Conservation (phyloP, 1,284 basidiomycete genomes). For the Malassezia sympodialis region DNA sequence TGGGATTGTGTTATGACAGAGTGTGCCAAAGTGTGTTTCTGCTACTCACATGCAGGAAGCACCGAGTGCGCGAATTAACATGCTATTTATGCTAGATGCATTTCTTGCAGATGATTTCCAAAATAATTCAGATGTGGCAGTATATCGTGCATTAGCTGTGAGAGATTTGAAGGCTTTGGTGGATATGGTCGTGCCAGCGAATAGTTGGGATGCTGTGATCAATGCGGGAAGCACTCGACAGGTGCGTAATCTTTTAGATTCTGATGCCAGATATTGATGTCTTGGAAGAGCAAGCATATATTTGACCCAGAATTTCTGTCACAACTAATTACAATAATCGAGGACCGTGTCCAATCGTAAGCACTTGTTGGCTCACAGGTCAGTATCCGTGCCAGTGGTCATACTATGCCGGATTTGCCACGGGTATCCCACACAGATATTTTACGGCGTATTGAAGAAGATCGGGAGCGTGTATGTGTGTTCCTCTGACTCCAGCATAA, state of each 20-base stretch:
- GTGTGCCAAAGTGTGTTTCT: conserved; percentile 21
- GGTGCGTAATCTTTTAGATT: not conserved
- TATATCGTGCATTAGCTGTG: conserved; percentile 14
- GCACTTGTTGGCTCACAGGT: conserved; percentile 3
- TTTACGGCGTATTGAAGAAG: conserved; percentile 67
- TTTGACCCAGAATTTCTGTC: conserved; percentile 11
- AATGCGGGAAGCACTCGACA: conserved; percentile 18
- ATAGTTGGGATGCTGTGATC: conserved; percentile 23
- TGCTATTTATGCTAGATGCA: conserved; percentile 80
- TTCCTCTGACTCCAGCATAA: conserved; percentile 57
- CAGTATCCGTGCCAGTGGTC: conserved; percentile 52
- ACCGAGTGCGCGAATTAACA: conserved; percentile 81
- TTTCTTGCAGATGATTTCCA: conserved; percentile 49
- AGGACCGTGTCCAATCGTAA: conserved; percentile 3
- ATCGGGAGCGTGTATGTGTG: conserved; percentile 15
- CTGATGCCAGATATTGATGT: conserved; percentile 15
- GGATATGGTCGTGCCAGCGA: conserved; percentile 19
- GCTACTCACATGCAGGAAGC: conserved; percentile 58
- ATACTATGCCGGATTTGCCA: conserved; percentile 19
- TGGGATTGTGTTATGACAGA: conserved; percentile 91
- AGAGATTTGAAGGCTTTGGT: conserved; percentile 18
- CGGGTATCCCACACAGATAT: conserved; percentile 54
- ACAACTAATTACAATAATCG: not conserved
- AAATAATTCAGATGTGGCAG: conserved; percentile 8
- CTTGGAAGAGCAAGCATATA: conserved; percentile 17